Evolutionary conservation across 164 flowering plant species (phyloP), one percentile per base, ranked within the genome.

Genomic region (Sextonia rubra): DNA sequence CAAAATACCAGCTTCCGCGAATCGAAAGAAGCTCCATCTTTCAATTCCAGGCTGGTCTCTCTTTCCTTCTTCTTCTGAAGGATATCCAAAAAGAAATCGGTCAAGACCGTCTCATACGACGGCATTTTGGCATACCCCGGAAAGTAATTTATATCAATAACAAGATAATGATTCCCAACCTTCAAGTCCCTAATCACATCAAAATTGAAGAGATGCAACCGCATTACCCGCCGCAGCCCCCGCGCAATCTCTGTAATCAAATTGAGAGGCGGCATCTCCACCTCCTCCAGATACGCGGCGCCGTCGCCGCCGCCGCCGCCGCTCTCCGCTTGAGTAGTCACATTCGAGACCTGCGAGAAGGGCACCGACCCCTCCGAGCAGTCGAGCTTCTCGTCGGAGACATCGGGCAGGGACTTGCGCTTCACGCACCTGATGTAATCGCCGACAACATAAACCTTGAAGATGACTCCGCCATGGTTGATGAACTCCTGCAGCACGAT

Each of bases 71-170:
- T 25, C 37, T 79, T 86, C 72, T 66, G 73, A 49, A 80, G 73
- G 2, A 88, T 61, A 70, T 89, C 88, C 62, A 79, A 82, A 74
- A 92, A 86, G 77, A 92, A 92, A 73, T 90, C 89, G 2, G 87
- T 88, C 86, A 92, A 79, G 44, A 87, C 90, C 11, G 83, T 66
- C 83, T 90, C 97, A 74, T 89, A 92, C 1, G 66, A 64, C 0
- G 95, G 97, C 95, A 92, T 88, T 77, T 92, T 92, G 0, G 92
- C 93, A 73, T 89, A 92, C 56, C 97, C 95, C 0, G 97, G 97
- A 68, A 92, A 90, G 73, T 92, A 90, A 71, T 92, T 92, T 26
- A 92, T 92, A 69, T 92, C 97, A 67, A 92, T 86, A 3, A 92
- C 86, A 22, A 90, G 82, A 61, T 86, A 92, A 74, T 85, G 83